phyloP scores from a whole-genome alignment of 768 basidiomycete genomes.

The Lenzites betulinus region DNA sequence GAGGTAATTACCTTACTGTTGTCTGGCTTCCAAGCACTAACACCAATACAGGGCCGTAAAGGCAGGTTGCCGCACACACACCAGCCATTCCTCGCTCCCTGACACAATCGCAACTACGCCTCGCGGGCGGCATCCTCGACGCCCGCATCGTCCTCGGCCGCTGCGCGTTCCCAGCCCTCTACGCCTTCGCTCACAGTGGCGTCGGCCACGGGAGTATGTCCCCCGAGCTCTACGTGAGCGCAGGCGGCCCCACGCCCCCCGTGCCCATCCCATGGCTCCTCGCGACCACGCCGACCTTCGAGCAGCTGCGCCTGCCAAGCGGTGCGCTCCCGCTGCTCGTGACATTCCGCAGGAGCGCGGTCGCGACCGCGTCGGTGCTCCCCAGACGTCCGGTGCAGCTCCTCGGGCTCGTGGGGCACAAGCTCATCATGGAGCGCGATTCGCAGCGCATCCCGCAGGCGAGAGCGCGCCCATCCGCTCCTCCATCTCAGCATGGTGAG shows the following conservation, averaged over 20 bases:
- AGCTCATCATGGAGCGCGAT: constrained; percentile 55
- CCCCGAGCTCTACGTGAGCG: constrained; percentile 23
- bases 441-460: constrained; percentile 52
- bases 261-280: constrained; percentile 42
- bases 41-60: constrained; percentile 64
- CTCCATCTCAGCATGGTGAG: constrained; percentile 64
- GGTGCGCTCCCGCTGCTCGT: constrained; percentile 49
- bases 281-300: constrained; percentile 40
- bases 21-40: background rate
- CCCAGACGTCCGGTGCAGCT: constrained; percentile 63
- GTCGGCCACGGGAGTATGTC: constrained; percentile 42
- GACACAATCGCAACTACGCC: constrained; percentile 86
- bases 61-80: constrained; percentile 92
- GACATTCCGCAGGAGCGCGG: constrained; percentile 61
- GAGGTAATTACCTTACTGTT: constrained; percentile 55
- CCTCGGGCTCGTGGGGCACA: constrained; percentile 58
- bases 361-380: constrained; percentile 56
- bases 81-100: constrained; percentile 91
- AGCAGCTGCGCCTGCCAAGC: constrained; percentile 46
- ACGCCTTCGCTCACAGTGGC: constrained; percentile 36
- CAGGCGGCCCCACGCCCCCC: constrained; percentile 26
- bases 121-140: constrained; percentile 96
- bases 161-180: constrained; percentile 78
- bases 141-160: constrained; percentile 61
- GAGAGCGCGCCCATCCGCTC: constrained; percentile 47